These are phyloP conservation scores for Candida insectorum DNA, from an alignment of 805 yeast genomes.

Conservation along the genomic window DNA sequence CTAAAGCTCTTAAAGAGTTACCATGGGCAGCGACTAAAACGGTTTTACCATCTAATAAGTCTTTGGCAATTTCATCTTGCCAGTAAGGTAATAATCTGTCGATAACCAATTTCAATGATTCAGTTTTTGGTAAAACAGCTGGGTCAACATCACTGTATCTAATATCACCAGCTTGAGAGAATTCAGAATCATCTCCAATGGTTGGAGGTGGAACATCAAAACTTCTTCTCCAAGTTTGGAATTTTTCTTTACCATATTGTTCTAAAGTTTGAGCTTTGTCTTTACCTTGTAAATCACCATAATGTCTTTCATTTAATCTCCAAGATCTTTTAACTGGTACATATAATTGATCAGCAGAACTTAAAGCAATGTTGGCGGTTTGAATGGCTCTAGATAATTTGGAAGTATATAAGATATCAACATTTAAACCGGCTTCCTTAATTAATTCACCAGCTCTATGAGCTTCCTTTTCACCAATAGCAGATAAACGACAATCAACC, in stretches of 20 bases:
- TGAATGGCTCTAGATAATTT: conserved; percentile 91
- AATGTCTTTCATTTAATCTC: conserved; percentile 99
- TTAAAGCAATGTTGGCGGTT: conserved; percentile 93
- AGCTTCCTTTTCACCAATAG: conserved; percentile 86
- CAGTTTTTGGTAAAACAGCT: conserved; percentile 86
- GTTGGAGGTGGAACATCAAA: conserved; percentile 95
- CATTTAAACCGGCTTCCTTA: conserved; percentile 79
- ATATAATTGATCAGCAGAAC: conserved; percentile 82
- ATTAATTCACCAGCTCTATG: conserved; percentile 88
- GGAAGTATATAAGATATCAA: conserved; percentile 89
- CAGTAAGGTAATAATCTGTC: conserved; percentile 96
- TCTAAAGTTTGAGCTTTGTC: conserved; percentile 93
- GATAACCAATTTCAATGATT: conserved; percentile 89
- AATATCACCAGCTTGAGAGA: conserved; percentile 79
- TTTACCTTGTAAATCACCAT: conserved; percentile 98
- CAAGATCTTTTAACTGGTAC: conserved; percentile 92
- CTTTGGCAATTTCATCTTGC: conserved; percentile 87
- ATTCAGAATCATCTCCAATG: conserved; percentile 73
- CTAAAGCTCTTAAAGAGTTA: conserved; percentile 95
- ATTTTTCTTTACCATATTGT: conserved; percentile 84
- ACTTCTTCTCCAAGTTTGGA: conserved; percentile 97
- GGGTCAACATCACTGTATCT: conserved; percentile 86
- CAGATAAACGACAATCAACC: conserved; percentile 91
- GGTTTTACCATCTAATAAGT: conserved; percentile 81
- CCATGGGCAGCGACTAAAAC: conserved; percentile 97